phyloP scores from a whole-genome alignment of 306 rosid species.

The Vigna radiata region DNA sequence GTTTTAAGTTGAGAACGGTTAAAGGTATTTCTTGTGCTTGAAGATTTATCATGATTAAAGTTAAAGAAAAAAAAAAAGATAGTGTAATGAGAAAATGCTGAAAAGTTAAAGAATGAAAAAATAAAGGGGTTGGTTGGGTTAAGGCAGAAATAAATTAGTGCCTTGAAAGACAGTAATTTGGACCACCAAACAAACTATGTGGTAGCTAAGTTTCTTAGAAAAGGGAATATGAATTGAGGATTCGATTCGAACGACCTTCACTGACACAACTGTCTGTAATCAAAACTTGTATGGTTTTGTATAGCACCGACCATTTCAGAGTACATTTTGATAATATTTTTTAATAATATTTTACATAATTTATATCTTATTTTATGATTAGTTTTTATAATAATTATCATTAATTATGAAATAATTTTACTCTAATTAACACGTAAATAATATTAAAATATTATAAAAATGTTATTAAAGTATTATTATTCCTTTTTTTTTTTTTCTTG shows the following conservation, averaged over 20 bases:
- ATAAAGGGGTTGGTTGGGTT: neutral
- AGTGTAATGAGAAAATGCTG: neutral
- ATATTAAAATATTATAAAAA: too few species aligned
- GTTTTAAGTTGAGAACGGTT: neutral
- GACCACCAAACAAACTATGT: slow-evolving; percentile 12
- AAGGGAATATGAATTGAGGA: neutral
- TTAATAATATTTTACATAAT: too few species aligned
- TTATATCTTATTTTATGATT: too few species aligned
- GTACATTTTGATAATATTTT: too few species aligned
- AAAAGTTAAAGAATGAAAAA: neutral
- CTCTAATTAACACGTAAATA: too few species aligned
- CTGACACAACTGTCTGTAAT: neutral
- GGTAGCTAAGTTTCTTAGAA: neutral
- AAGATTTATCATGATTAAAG: slow-evolving; percentile 10
- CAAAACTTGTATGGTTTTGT: neutral
- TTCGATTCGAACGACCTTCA: slow-evolving; percentile 1
- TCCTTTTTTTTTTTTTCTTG: too few species aligned
- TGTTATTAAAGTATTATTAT: too few species aligned
- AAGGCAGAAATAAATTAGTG: neutral
- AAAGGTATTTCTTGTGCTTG: neutral
- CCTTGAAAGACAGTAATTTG: slow-evolving; percentile 4
- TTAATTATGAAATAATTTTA: too few species aligned
- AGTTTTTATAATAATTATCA: too few species aligned
- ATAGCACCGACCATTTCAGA: neutral
- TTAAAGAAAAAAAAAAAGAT: neutral